phyloP scores from a whole-genome alignment of 768 basidiomycete species.

The Leccinum ochraceum region DNA sequence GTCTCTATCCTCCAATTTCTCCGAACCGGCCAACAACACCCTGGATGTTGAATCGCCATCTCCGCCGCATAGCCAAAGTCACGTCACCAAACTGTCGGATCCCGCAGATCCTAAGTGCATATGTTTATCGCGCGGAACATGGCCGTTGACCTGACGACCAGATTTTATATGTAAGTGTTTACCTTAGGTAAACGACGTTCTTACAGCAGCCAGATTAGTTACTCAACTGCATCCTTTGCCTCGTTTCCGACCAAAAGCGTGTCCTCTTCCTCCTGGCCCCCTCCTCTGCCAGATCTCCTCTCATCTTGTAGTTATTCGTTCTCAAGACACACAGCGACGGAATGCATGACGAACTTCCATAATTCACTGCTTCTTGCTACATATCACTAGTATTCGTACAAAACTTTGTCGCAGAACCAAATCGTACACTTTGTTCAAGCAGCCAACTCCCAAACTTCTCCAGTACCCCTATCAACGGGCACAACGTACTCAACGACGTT shows the following conservation, averaged over 20 bases:
- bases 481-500: not conserved
- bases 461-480: not conserved
- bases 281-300: not conserved
- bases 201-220: no score
- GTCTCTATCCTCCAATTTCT: no score
- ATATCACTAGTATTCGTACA: not conserved
- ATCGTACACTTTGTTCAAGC: not conserved
- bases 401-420: not conserved
- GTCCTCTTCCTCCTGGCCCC: not conserved
- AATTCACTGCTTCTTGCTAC: not conserved
- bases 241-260: conserved; percentile 7
- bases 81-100: no score
- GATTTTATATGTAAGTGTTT: no score
- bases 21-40: no score
- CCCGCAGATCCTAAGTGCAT: no score
- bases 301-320: not conserved
- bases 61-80: no score
- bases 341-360: not conserved
- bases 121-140: no score
- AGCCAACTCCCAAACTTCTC: not conserved
- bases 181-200: no score
- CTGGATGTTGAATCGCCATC: no score
- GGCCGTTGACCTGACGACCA: no score
- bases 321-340: no score
- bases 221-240: not conserved